Conservation (phyloP, 345 rosid genomes). For the Erysimum cheiranthoides region DNA sequence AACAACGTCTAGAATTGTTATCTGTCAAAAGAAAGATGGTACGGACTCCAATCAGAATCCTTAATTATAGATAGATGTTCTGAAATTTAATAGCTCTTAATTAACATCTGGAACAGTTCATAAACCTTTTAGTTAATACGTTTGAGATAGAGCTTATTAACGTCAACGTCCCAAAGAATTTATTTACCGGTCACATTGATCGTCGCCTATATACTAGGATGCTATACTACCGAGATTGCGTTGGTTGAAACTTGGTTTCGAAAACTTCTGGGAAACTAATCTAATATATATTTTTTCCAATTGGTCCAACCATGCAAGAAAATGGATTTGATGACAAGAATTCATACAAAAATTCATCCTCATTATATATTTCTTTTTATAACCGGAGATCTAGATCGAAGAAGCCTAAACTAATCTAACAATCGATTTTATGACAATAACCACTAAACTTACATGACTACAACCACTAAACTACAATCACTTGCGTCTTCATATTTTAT, state of each 20-base stretch:
- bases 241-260: slow-evolving; percentile 12
- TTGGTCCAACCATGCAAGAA: slow-evolving; percentile 8
- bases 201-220: background rate
- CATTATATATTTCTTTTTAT: background rate
- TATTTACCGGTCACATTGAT: background rate
- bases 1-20: background rate
- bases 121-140: background rate
- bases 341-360: background rate
- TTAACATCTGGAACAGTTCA: background rate
- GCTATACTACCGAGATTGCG: background rate
- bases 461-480: background rate
- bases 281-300: background rate
- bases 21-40: background rate
- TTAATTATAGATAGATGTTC: no score
- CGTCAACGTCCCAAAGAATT: slow-evolving; percentile 4
- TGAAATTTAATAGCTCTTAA: no score
- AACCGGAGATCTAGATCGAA: background rate
- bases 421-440: background rate
- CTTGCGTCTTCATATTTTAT: slow-evolving; percentile 6
- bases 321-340: background rate
- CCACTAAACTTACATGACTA: slow-evolving; percentile 19
- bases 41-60: no score
- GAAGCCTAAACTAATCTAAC: background rate
- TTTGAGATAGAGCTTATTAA: background rate
- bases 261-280: slow-evolving; percentile 4